Evolutionary conservation across 805 yeast genomes (phyloP).

Genomic region (Starmerella cellae): DNA sequence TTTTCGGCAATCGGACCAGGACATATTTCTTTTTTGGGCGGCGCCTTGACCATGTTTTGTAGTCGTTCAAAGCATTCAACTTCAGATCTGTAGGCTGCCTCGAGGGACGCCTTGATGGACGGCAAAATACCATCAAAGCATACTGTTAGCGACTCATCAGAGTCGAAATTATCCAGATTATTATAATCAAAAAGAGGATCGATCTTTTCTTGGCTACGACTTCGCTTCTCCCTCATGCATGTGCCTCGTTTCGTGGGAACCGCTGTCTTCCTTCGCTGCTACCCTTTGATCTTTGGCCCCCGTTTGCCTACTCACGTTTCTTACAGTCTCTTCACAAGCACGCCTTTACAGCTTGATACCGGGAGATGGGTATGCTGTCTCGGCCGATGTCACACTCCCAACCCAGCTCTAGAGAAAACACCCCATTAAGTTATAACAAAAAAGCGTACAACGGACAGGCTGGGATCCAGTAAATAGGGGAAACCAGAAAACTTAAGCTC

Average conservation of each 20-base stretch:
- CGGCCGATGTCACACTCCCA: no score
- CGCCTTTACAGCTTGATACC: no score
- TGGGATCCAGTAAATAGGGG: no score
- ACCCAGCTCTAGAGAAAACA: no score
- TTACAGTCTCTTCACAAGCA: no score
- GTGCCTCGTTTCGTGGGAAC: background rate
- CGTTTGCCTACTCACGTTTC: no score
- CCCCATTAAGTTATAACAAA: no score
- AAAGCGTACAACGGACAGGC: no score
- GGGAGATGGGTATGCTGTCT: no score
- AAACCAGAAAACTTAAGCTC: no score
- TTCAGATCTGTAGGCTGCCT: background rate
- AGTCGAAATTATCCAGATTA: slow-evolving; percentile 15
- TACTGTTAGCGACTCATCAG: slow-evolving; percentile 3
- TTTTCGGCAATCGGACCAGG: background rate
- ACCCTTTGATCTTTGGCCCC: no score
- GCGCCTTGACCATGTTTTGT: background rate
- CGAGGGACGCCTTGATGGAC: slow-evolving; percentile 1
- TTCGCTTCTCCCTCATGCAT: slow-evolving; percentile 21
- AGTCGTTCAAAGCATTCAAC: background rate
- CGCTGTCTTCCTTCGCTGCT: no score
- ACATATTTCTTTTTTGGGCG: background rate
- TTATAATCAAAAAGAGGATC: slow-evolving; percentile 21
- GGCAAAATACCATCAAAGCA: slow-evolving; percentile 7
- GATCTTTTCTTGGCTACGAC: slow-evolving; percentile 11